Base-by-base conservation (phyloP, 2,329 filamentous ascomycete genomes). In the Fusarium pilosicola region DNA sequence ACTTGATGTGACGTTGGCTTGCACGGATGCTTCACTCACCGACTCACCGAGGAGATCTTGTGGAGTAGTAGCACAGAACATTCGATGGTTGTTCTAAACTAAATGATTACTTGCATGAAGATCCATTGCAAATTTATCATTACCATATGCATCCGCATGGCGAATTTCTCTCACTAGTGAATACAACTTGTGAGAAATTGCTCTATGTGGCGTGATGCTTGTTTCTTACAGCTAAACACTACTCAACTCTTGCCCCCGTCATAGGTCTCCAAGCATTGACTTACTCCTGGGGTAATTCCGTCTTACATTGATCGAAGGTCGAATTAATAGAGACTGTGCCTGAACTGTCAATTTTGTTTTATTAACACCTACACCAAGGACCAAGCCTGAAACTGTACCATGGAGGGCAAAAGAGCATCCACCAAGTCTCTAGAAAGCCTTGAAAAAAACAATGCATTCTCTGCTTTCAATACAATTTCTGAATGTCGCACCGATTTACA, bases 11-110 rank as follows among this genome's bases (percentile, higher is more conserved):
- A 54, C 34, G 30, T 20, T 49, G 20, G 14, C n/a, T 39, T 52
- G 34, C 22, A 39, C 22, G 45, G 57, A 60, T 32, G 36, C 32
- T 54, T 60, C 9, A 54, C 34, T 34, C 34, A 52, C 57, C 36
- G 45, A 54, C 45, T 60, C 34, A 52, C 45, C 22, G 57, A 54
- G 32, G 17, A 24, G 12, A 39, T 39, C 8, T 3, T 20, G 11
- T 45, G 39, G 18, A 45, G 38, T 18, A 36, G 22, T 22, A 11
- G 5, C 18, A 34, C n/a, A 36, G n/a, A 48, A 58, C 39, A 48
- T 58, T 58, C 30, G 39, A 48, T 57, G 26, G 3, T 18, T 48
- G 13, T 58, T 58, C 39, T 5, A 22, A 46, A 48, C 41, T 58
- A 11, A 36, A 44, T 18, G n/a, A 34, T 57, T 18, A 45, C 39